Percentiles rank a stretch among this genome's conserved stretches.
Conservation (phyloP, 129 eudicot genomes). For the Flaveria robusta region DNA sequence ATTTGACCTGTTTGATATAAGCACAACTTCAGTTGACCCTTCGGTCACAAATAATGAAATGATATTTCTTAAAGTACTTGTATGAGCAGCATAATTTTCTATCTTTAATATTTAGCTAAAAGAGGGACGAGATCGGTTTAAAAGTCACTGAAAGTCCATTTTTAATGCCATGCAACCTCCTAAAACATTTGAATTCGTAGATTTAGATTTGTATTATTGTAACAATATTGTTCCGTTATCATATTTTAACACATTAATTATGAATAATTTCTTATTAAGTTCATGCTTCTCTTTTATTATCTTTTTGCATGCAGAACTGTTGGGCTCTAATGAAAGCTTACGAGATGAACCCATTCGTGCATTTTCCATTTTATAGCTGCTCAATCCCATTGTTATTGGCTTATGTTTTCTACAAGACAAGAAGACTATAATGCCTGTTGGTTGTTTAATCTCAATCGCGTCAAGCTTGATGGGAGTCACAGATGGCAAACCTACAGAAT, state of each 20-base stretch:
- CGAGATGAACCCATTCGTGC: slow-evolving; percentile 80
- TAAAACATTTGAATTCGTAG: neutral
- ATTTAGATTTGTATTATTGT: neutral
- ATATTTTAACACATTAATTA: neutral
- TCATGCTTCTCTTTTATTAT: neutral
- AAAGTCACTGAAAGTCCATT: neutral
- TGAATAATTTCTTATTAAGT: neutral
- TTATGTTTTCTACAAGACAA: slow-evolving; percentile 63
- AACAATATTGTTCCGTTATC: neutral
- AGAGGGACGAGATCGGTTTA: neutral
- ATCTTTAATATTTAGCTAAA: neutral
- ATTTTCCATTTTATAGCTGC: slow-evolving; percentile 73
- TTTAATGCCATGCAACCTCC: neutral
- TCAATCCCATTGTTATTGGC: slow-evolving; percentile 62
- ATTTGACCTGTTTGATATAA: neutral
- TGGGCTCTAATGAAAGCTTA: slow-evolving; percentile 76
- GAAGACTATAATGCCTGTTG: slow-evolving; percentile 7
- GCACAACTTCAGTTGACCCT: neutral
- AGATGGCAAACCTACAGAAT: slow-evolving; percentile 3
- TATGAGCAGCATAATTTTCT: neutral
- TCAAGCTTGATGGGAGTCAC: neutral
- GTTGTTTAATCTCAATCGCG: neutral
- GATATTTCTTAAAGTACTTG: neutral
- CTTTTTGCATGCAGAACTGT: slow-evolving; percentile 61
- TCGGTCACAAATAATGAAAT: neutral